Conservation (phyloP, 371 early-diverging fungal species). For the Mortierella sp. region DNA sequence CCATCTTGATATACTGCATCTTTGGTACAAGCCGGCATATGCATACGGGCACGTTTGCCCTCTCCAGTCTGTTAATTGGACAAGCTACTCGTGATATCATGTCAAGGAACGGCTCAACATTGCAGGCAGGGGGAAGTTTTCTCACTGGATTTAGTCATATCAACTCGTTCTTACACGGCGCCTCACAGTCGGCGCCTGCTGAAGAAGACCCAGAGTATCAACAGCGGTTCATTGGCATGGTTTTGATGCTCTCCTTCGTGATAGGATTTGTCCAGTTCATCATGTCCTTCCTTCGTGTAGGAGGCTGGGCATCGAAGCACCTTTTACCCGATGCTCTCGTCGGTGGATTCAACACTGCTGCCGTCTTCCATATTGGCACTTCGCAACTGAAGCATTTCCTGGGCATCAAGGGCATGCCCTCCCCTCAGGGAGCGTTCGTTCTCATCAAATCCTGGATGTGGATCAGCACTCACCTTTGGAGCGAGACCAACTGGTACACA, state of each 20-base stretch:
- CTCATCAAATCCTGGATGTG: slow-evolving; percentile 54
- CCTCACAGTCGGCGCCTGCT: too few relatives aligned
- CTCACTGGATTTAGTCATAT: slow-evolving; percentile 15
- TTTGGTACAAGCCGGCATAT: slow-evolving; percentile 59
- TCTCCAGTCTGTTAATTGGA: slow-evolving; percentile 59
- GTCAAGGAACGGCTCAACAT: slow-evolving; percentile 14
- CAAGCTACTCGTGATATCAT: slow-evolving; percentile 53
- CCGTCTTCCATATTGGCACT: slow-evolving; percentile 59
- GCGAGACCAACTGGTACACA: slow-evolving; percentile 49
- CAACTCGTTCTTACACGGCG: slow-evolving; percentile 25
- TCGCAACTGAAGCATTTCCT: slow-evolving; percentile 60
- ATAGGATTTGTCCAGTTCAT: slow-evolving; percentile 50
- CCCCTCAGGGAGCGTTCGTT: slow-evolving; percentile 43
- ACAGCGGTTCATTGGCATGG: slow-evolving; percentile 42
- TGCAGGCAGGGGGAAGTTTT: too few relatives aligned
- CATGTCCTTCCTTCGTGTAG: slow-evolving; percentile 44
- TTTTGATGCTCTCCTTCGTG: slow-evolving; percentile 52
- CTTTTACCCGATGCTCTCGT: slow-evolving; percentile 58
- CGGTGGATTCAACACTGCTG: slow-evolving; percentile 60
- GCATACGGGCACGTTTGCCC: slow-evolving; percentile 62
- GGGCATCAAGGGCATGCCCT: slow-evolving; percentile 54
- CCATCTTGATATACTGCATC: slow-evolving; percentile 58
- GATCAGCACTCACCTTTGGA: slow-evolving; percentile 24
- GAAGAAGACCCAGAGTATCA: slow-evolving; percentile 27
- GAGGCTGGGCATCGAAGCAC: slow-evolving; percentile 52